Conservation (phyloP, 768 basidiomycete genomes). For the Lentinula sp. region DNA sequence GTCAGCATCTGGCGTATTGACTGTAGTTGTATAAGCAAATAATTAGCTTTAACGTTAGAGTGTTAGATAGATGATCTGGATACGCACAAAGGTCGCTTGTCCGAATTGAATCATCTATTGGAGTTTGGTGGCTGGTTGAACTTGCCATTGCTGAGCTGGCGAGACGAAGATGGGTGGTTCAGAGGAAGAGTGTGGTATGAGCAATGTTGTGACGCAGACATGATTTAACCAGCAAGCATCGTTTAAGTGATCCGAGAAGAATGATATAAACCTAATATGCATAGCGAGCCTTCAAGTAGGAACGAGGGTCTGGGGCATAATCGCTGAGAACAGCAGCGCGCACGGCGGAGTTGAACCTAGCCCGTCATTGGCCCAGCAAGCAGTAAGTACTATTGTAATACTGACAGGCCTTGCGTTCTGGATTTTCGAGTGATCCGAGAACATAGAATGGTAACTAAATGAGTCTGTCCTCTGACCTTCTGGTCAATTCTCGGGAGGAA, state of each 20-base stretch:
- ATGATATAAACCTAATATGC: neutral
- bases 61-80: neutral
- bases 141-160: neutral
- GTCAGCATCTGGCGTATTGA: conserved; percentile 1
- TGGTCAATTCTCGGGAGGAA: neutral
- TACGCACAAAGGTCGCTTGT: neutral
- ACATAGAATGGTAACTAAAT: neutral
- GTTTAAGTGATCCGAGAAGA: neutral
- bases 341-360: neutral
- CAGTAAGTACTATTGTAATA: too few species aligned
- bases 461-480: neutral
- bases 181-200: neutral
- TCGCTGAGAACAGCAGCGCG: neutral
- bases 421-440: neutral
- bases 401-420: too few species aligned
- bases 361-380: too few species aligned
- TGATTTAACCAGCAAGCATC: neutral
- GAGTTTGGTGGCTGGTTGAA: neutral
- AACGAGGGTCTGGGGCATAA: too few species aligned
- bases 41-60: neutral
- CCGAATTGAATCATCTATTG: neutral
- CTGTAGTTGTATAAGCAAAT: neutral
- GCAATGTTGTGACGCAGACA: neutral
- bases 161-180: neutral
- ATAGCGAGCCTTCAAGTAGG: too few species aligned